A percentile compares a stretch with the other conserved stretches of the same genome.
These are phyloP conservation scores for Nephelium lappaceum DNA, from an alignment of 345 rosid species.

Conservation along the genomic window DNA sequence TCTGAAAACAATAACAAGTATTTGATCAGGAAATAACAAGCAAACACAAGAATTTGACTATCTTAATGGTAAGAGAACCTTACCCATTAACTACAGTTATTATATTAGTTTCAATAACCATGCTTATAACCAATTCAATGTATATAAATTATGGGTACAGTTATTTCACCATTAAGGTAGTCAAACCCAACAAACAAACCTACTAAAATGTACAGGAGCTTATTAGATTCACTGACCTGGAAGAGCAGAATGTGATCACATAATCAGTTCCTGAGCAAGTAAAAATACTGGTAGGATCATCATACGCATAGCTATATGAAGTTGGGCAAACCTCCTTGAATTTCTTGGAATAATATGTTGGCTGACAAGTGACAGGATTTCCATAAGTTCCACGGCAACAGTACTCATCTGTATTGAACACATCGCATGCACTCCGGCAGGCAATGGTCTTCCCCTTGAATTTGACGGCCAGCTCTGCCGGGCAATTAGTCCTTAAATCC, in stretches of 20 bases:
- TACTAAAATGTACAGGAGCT: background rate
- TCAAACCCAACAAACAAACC: background rate
- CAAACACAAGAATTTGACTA: background rate
- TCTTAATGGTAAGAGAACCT: too few relatives aligned
- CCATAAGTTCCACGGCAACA: slow-evolving; percentile 77
- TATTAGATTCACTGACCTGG: slow-evolving; percentile 45
- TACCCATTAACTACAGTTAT: too few relatives aligned
- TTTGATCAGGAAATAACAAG: background rate
- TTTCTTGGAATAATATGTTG: slow-evolving; percentile 73
- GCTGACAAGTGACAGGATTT: slow-evolving; percentile 55
- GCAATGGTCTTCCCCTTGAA: slow-evolving; percentile 56
- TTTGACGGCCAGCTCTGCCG: slow-evolving; percentile 61
- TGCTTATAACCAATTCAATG: too few relatives aligned
- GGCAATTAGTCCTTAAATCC: slow-evolving; percentile 61
- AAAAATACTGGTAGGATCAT: slow-evolving; percentile 76
- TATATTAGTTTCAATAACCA: too few relatives aligned
- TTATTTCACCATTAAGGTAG: too few relatives aligned
- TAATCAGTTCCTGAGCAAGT: slow-evolving; percentile 79
- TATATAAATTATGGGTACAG: too few relatives aligned
- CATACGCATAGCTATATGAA: slow-evolving; percentile 86
- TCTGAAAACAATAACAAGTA: slow-evolving; percentile 36
- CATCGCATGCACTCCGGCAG: slow-evolving; percentile 93
- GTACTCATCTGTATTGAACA: slow-evolving; percentile 81
- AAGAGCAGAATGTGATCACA: slow-evolving; percentile 65
- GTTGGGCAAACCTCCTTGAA: slow-evolving; percentile 86